phyloP scores from a whole-genome alignment of 139 green algal genomes.

The Chlorella sp. region DNA sequence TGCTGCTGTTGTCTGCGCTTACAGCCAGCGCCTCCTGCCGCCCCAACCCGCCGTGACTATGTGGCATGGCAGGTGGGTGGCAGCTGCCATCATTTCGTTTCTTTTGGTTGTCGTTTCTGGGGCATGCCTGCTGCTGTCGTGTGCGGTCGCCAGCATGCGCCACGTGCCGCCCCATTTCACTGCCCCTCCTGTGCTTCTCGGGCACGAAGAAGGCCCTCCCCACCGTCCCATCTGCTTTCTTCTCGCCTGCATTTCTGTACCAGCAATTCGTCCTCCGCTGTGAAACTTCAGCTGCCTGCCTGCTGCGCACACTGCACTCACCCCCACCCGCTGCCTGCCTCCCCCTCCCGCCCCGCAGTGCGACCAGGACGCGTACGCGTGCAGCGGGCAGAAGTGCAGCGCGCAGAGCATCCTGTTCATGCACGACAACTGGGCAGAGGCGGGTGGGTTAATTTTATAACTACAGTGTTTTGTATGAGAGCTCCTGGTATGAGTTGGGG shows the following conservation, averaged over 20 bases:
- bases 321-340: neutral
- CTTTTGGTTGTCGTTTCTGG: neutral
- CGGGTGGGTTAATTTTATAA: slow-evolving; percentile 38
- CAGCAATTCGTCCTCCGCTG: too few relatives aligned
- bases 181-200: too few relatives aligned
- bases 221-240: too few relatives aligned
- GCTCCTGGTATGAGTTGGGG: too few relatives aligned
- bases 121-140: too few relatives aligned
- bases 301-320: neutral
- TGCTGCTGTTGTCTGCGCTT: too few relatives aligned
- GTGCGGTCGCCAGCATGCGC: too few relatives aligned
- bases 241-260: too few relatives aligned
- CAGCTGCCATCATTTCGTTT: neutral
- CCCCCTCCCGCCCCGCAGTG: slow-evolving; percentile 57
- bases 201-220: too few relatives aligned
- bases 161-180: too few relatives aligned
- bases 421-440: slow-evolving; percentile 76
- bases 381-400: slow-evolving; percentile 96
- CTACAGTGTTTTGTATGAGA: too few relatives aligned
- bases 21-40: too few relatives aligned
- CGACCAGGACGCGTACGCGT: slow-evolving; percentile 98
- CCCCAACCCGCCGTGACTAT: slow-evolving; percentile 78
- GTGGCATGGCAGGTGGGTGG: neutral
- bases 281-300: neutral
- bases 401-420: slow-evolving; percentile 97